Evolutionary conservation across 2,329 filamentous ascomycete genomes (phyloP), one percentile per base, ranked within the genome.

Genomic region (Diaporthe sp.): DNA sequence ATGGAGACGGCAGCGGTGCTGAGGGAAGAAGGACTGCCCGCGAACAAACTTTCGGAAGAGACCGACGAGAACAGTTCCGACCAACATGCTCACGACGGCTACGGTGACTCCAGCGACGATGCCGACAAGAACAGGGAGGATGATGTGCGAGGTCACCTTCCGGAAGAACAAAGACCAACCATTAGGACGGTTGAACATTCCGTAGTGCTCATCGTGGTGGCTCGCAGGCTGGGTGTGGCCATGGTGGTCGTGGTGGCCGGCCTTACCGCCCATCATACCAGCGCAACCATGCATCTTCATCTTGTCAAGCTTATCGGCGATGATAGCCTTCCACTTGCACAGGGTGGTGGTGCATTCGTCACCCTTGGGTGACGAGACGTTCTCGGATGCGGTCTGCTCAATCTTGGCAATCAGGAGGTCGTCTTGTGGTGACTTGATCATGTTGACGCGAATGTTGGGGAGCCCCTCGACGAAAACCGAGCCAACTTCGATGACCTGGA

Each of bases 91-190:
- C 63, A 94, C 81, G 55, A 88, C 90, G 73, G 55, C 60, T 77
- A 93, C 91, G 42, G 88, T 87, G 73, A 94, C 88, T 80, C 93
- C 94, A 60, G 92, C 92, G 34, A 91, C 88, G 78, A 95, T 88
- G 75, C 94, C 94, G 78, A 94, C 88, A 71, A 93, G 84, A 72
- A 94, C 87, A 2, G 94, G 93, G 53, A 95, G 86, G 65, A 95
- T 82, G 60, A 95, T 88, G 77, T 92, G 90, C 51, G 91, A 86
- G 77, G 89, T 86, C 68, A 93, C 86, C 79, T 89, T 89, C 80
- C 87, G 86, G 63, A 91, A 78, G 37, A 91, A 83, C 76, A 86
- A 84, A 72, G 85, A 82, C 84, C 89, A 88, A 73, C 82, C 82
- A 53, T 77, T 75, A 44, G 53, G 55, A 49, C 55, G 77, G 63